Base-by-base conservation (phyloP, 805 yeast species). In the Yarrowia yakushimensis region DNA sequence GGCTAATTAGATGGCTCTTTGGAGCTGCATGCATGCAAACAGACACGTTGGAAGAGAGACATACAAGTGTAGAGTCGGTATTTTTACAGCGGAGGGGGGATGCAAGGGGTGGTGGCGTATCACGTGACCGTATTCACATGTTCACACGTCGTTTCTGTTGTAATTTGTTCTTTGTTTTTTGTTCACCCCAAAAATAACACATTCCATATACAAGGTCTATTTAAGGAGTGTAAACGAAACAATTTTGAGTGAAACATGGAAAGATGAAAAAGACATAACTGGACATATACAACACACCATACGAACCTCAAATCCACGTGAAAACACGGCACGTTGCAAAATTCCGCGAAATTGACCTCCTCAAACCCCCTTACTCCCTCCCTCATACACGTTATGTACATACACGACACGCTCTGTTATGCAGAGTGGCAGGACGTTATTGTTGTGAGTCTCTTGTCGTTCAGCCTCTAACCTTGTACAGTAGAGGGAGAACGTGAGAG, bases 201-300 rank as follows among this genome's bases (percentile, higher is more conserved):
- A 52, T 52, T 52, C 59, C 59, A 52, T 52, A 52, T 52, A 52
- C 59, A 36, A 52, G 43, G 59, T 52, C 42, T 34, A 52, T 34
- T 52, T 52, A 52, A 33, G 43, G 36, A 36, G 59, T 36, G 23
- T 31, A 48, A 33, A 18, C 36, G 25, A 36, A 45, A 17, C 20
- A 18, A 45, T 45, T 43, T 45, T 36, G 18, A 36, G 52, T 33
- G 48, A 43, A 43, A n/a, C 20, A 43, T 41, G 46, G 22, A 15
- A 15, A 20, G 9, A 20, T 20, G 10, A 4, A 18, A n/a, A n/a
- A n/a, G n/a, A n/a, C n/a, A n/a, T n/a, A n/a, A n/a, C n/a, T n/a
- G n/a, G n/a, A n/a, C n/a, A n/a, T n/a, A n/a, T n/a, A n/a, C n/a
- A n/a, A 25, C 27, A 25, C 27, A 8, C 27, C 27, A 25, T n/a